phyloP scores from a whole-genome alignment of 1,284 basidiomycete genomes.

The Wallemia mellicola region DNA sequence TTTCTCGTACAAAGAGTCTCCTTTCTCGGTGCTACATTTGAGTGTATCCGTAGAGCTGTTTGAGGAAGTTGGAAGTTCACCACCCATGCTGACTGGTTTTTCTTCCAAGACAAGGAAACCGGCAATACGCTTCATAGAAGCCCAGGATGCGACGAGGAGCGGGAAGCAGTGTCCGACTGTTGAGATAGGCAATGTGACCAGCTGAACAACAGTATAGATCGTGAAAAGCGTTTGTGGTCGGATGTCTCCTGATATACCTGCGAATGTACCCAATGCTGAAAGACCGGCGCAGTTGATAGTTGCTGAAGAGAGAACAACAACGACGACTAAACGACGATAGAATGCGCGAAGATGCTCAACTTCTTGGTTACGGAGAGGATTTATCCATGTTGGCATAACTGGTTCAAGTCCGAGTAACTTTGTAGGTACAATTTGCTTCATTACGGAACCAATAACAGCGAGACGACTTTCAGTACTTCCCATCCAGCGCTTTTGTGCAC shows the following conservation, averaged over 20 bases:
- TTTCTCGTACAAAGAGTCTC: background rate
- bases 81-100: constrained; percentile 1
- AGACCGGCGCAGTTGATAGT: constrained; percentile 1
- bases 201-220: constrained; percentile 3
- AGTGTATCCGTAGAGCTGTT: background rate
- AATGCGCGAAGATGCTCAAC: constrained; percentile 3
- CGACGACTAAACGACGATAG: constrained; percentile 2
- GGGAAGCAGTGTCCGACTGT: constrained; percentile 9
- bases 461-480: constrained; percentile 8
- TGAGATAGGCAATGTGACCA: background rate
- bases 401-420: constrained; percentile 6
- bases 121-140: constrained; percentile 9
- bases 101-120: constrained; percentile 7
- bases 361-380: constrained; percentile 3
- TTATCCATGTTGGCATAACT: constrained; percentile 2
- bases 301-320: constrained; percentile 3
- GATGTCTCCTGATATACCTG: constrained; percentile 2
- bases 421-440: constrained; percentile 5
- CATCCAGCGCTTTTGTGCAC: constrained; percentile 9
- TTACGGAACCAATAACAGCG: background rate
- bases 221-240: constrained; percentile 3
- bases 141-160: constrained; percentile 8
- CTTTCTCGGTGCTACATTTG: background rate
- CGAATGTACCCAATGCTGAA: constrained; percentile 4
- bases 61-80: background rate